Base-by-base conservation (phyloP, 352 stramenopile species). In the Pythium angustatum region DNA sequence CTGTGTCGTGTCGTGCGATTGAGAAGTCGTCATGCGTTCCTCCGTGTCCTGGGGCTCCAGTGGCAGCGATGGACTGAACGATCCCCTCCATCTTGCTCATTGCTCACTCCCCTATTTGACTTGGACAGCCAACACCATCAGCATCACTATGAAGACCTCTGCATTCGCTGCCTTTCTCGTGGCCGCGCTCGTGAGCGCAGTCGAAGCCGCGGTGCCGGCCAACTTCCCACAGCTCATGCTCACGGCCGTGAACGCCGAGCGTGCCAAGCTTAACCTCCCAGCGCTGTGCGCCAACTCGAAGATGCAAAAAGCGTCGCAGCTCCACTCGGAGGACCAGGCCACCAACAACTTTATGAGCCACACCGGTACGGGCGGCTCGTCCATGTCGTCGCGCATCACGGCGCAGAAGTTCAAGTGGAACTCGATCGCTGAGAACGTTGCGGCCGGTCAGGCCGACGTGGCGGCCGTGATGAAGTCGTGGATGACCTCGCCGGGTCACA, bases 291-390 rank as follows among this genome's bases (percentile, higher is more conserved):
- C 56, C 49, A 88, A 71, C 65, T 65, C 12, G n/a, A 77, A 77
- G 58, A 69, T 79, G 28, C 62, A 73, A 28, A 40, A 38, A 3
- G 68, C 73, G 4, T 63, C 73, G 0, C 68, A 78, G 45, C 10
- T 47, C 7, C 71, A 78, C 62, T 77, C 70, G n/a, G 58, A 71
- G 12, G 76, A 89, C 64, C 82, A 85, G 70, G 78, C 80, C 1
- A 66, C 26, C 5, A 70, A 74, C 28, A 73, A 68, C 34, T 87
- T 68, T 40, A 68, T 88, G 59, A 68, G 64, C 41, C 79, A 88
- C 71, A 80, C 53, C 1, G 77, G 79, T 11, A 75, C 73, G 19
- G 68, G 71, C 50, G 77, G 79, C 0, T 81, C 75, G n/a, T 73
- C 75, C 12, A 77, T 81, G 66, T 58, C 43, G 2, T 21, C 68